Evolutionary conservation across 306 rosid species (phyloP).

Genomic region (Sicyos edulis): DNA sequence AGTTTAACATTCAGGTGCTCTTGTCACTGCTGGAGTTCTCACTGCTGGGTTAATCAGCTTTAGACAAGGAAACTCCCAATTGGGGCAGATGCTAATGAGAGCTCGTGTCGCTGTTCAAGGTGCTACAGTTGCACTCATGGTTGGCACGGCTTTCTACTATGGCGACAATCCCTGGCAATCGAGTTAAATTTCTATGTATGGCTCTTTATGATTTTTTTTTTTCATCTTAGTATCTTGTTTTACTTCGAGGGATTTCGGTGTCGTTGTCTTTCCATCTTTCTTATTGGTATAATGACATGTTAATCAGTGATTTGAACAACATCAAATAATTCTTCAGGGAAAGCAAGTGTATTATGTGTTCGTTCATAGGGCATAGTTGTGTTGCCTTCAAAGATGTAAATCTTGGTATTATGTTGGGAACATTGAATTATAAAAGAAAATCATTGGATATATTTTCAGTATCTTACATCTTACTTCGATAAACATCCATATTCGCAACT

Average conservation of each 20-base stretch:
- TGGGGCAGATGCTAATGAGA: constrained; percentile 89
- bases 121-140: constrained; percentile 86
- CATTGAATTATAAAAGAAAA: constrained; percentile 2
- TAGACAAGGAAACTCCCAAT: constrained; percentile 70
- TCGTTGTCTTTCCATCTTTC: not conserved
- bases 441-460: not conserved
- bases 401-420: not conserved
- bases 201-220: constrained; percentile 3
- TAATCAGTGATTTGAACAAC: not conserved
- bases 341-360: not conserved
- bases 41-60: constrained; percentile 85
- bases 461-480: not conserved
- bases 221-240: not conserved
- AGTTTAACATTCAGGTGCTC: constrained; percentile 52
- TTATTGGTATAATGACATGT: not conserved
- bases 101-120: constrained; percentile 91
- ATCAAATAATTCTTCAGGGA: not conserved
- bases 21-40: constrained; percentile 73
- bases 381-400: not conserved
- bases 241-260: not conserved
- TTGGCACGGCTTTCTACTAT: constrained; percentile 76
- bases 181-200: constrained; percentile 20
- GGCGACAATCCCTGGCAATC: constrained; percentile 76
- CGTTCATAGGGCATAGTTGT: not conserved
- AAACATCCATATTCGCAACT: not conserved